phyloP scores from a whole-genome alignment of 352 stramenopile species.

The Aphanomyces stellatus region DNA sequence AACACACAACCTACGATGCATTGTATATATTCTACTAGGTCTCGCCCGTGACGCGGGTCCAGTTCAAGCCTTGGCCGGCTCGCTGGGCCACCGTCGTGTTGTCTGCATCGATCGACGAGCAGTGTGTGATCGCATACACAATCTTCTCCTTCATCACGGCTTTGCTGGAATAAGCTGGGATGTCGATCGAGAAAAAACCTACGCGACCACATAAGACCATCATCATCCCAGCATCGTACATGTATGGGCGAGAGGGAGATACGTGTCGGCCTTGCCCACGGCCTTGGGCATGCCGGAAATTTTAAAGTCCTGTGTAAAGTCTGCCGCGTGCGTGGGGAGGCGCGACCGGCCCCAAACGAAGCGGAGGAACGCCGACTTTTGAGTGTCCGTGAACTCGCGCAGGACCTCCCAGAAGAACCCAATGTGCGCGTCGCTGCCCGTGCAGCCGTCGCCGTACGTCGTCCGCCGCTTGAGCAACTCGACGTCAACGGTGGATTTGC shows the following conservation, averaged over 20 bases:
- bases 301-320: constrained; percentile 88
- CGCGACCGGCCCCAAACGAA: constrained; percentile 85
- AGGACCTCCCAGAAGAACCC: constrained; percentile 88
- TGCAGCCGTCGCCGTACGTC: constrained; percentile 86
- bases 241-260: constrained; percentile 79
- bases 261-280: constrained; percentile 60
- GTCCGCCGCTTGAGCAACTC: constrained; percentile 74
- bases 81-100: constrained; percentile 85
- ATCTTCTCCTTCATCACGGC: constrained; percentile 79
- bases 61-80: constrained; percentile 78
- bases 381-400: constrained; percentile 74
- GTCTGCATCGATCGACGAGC: constrained; percentile 80
- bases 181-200: constrained; percentile 85
- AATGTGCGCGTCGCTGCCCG: constrained; percentile 79
- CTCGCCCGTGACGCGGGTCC: constrained; percentile 31
- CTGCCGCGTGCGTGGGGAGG: constrained; percentile 78
- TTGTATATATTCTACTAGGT: constrained; percentile 2
- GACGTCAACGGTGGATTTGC: constrained; percentile 83
- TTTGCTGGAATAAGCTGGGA: constrained; percentile 61
- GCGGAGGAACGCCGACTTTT: constrained; percentile 85
- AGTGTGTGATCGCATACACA: constrained; percentile 84
- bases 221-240: constrained; percentile 32
- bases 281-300: constrained; percentile 79
- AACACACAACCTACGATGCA: too few relatives aligned
- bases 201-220: constrained; percentile 10